Conservation (phyloP, 495 filamentous ascomycete species). For the Ramalina intermedia region DNA sequence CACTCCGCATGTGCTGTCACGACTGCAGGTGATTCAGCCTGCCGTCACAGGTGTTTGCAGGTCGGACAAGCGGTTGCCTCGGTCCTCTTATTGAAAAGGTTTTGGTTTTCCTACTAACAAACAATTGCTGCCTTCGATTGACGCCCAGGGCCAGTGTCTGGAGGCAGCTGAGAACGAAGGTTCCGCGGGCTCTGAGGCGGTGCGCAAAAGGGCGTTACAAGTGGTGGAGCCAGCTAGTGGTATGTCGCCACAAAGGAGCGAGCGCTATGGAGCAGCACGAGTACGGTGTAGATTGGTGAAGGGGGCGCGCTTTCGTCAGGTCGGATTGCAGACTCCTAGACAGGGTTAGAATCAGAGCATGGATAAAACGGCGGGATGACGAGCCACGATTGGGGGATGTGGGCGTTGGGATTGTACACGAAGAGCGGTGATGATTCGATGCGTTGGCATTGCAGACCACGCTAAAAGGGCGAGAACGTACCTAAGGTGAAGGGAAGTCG, state of each 20-base stretch:
- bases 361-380: background rate
- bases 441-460: conserved; percentile 19
- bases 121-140: background rate
- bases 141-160: background rate
- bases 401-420: conserved; percentile 5
- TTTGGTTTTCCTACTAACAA: background rate
- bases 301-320: background rate
- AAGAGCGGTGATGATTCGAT: conserved; percentile 18
- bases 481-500: background rate
- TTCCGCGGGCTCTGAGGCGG: background rate
- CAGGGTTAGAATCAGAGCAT: conserved; percentile 5
- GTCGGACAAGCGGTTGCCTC: background rate
- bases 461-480: conserved; percentile 12
- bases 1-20: conserved; percentile 16
- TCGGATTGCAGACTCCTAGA: conserved; percentile 3
- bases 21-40: background rate
- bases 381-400: conserved; percentile 1
- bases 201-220: background rate
- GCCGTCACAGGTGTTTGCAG: conserved; percentile 2
- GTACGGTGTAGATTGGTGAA: background rate
- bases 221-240: background rate
- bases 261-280: conserved; percentile 1
- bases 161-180: background rate
- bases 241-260: no score
- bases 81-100: background rate